phyloP scores from a whole-genome alignment of 2,329 filamentous ascomycete genomes.

The Pseudogymnoascus sp. region DNA sequence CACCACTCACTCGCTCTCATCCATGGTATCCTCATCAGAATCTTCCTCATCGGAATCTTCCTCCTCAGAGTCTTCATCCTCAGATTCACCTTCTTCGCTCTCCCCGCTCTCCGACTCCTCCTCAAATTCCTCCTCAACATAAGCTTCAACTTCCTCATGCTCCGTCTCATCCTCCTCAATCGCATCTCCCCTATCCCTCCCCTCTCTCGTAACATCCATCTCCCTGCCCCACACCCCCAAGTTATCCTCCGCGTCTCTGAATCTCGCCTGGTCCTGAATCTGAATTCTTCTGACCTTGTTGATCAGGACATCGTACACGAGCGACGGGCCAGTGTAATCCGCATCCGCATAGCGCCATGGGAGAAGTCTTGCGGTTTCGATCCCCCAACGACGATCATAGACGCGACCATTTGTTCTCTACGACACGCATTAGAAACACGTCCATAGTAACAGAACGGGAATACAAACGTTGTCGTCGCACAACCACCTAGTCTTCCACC shows the following conservation, averaged over 20 bases:
- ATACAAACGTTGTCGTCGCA: background rate
- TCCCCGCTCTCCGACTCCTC: background rate
- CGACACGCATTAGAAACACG: background rate
- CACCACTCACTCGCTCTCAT: background rate
- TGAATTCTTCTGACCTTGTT: background rate
- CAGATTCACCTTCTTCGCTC: background rate
- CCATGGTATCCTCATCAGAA: background rate
- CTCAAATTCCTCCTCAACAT: background rate
- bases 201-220: background rate
- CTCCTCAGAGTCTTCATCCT: background rate
- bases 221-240: background rate
- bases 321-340: background rate
- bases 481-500: background rate
- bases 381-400: background rate
- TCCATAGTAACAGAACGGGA: background rate
- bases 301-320: background rate
- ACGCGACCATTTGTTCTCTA: background rate
- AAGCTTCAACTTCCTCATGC: background rate
- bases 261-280: background rate
- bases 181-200: background rate
- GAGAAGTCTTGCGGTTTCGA: background rate
- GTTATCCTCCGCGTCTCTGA: background rate
- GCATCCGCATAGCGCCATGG: background rate
- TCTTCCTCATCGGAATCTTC: background rate
- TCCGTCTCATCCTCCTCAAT: background rate